Percentiles rank a stretch among this genome's conserved stretches.
Conservation (phyloP, 768 basidiomycete species). For the Kwoniella bestiolae region DNA sequence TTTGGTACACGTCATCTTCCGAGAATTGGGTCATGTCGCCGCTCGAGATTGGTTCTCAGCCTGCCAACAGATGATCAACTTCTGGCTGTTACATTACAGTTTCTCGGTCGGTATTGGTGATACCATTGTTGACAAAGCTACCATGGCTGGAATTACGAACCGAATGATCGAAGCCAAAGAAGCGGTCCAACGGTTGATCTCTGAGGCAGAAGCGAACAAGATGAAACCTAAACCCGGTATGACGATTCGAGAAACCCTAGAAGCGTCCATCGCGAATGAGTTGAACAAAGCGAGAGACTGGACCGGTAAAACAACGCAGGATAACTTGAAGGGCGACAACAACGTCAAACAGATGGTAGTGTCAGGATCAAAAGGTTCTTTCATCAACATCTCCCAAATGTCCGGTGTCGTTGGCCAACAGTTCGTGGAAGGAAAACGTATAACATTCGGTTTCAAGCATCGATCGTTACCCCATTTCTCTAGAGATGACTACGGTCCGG, state of each 20-base stretch:
- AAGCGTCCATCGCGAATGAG: slow-evolving; percentile 85
- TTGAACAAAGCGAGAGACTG: slow-evolving; percentile 93
- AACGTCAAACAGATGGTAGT: slow-evolving; percentile 99
- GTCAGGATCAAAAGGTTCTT: slow-evolving; percentile 94
- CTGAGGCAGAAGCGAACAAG: slow-evolving; percentile 79
- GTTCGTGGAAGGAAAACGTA: slow-evolving; percentile 95
- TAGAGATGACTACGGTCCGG: slow-evolving; percentile 97
- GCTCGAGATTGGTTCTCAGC: slow-evolving; percentile 90
- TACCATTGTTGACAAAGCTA: slow-evolving; percentile 87
- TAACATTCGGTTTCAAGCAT: slow-evolving; percentile 97
- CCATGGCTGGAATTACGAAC: slow-evolving; percentile 83
- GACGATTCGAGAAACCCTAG: slow-evolving; percentile 99
- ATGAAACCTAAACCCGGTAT: slow-evolving; percentile 93
- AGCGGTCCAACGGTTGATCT: slow-evolving; percentile 77
- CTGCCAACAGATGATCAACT: slow-evolving; percentile 93
- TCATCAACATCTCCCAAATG: slow-evolving; percentile 99
- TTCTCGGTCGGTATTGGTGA: slow-evolving; percentile 99
- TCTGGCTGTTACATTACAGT: slow-evolving; percentile 97
- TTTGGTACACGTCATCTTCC: slow-evolving; percentile 93
- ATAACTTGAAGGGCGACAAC: slow-evolving; percentile 97
- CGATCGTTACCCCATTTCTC: slow-evolving; percentile 96
- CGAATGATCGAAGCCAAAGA: slow-evolving; percentile 80
- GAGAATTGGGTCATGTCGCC: slow-evolving; percentile 93
- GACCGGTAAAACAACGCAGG: slow-evolving; percentile 95
- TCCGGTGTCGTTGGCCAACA: slow-evolving; percentile 99